These are phyloP conservation scores for Corymbia calophylla DNA, from an alignment of 441 rosid genomes.

Conservation along the genomic window DNA sequence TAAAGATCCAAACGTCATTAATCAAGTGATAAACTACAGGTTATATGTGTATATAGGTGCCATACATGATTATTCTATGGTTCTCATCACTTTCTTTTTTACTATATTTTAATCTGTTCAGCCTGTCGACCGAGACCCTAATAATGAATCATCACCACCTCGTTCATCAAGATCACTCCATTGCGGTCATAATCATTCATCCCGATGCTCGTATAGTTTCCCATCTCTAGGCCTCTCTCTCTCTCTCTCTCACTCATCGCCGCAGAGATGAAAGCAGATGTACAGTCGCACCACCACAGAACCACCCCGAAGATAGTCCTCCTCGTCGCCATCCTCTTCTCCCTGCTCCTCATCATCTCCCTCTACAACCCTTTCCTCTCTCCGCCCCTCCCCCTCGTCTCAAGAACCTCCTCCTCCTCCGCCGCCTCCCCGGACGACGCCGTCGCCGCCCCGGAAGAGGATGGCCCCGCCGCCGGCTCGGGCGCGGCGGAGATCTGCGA, in stretches of 20 bases:
- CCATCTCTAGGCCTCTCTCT: background rate
- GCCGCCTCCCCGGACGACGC: background rate
- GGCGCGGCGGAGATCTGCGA: constrained; percentile 31
- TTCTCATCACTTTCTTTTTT: background rate
- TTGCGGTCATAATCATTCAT: background rate
- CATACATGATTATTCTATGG: background rate
- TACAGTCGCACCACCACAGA: background rate
- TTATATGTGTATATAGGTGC: background rate
- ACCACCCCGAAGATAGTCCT: constrained; percentile 32
- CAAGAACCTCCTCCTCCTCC: background rate
- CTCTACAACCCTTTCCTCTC: constrained; percentile 44
- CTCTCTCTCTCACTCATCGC: background rate
- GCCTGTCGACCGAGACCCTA: background rate
- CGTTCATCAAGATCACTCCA: background rate
- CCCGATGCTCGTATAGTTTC: background rate
- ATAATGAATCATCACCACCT: background rate
- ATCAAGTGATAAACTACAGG: background rate
- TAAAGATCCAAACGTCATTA: background rate
- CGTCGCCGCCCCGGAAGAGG: background rate
- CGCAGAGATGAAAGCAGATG: background rate
- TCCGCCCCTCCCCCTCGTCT: constrained; percentile 14
- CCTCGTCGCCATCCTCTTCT: constrained; percentile 18
- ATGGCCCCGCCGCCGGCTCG: background rate
- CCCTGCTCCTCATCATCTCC: constrained; percentile 44
- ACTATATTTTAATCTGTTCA: background rate